Conservation (phyloP, 345 rosid genomes). For the Moringa oleifera region DNA sequence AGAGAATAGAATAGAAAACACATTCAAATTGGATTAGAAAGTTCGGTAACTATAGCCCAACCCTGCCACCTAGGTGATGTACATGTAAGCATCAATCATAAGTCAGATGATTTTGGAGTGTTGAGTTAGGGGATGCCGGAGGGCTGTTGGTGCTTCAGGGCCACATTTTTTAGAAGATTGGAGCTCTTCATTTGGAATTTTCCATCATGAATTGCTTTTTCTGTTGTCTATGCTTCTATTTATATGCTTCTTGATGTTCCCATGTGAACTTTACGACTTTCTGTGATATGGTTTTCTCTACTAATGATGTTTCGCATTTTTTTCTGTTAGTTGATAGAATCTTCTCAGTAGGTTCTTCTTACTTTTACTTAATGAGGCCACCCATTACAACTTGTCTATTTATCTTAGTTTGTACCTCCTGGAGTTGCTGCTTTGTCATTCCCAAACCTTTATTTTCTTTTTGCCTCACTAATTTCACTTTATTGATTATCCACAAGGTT, state of each 20-base stretch:
- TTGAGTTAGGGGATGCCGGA: background rate
- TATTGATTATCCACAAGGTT: no score
- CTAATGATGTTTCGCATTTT: background rate
- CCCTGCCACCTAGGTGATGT: background rate
- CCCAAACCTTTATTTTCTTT: no score
- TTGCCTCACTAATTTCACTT: no score
- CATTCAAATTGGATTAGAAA: background rate
- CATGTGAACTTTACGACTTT: background rate
- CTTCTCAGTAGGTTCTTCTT: background rate
- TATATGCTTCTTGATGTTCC: background rate
- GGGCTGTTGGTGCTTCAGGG: background rate
- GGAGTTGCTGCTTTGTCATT: background rate
- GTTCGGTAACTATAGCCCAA: background rate
- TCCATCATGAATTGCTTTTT: background rate
- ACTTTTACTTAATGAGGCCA: background rate
- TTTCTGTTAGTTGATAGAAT: background rate
- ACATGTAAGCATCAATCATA: background rate
- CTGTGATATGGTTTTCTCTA: background rate
- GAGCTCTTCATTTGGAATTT: no score
- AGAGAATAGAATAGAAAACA: no score
- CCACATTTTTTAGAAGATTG: background rate
- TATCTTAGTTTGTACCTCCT: background rate
- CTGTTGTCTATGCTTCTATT: background rate
- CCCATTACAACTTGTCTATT: background rate
- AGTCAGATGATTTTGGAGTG: background rate